These are phyloP conservation scores for Serendipita sp. DNA, from an alignment of 768 basidiomycete genomes.

Conservation along the genomic window DNA sequence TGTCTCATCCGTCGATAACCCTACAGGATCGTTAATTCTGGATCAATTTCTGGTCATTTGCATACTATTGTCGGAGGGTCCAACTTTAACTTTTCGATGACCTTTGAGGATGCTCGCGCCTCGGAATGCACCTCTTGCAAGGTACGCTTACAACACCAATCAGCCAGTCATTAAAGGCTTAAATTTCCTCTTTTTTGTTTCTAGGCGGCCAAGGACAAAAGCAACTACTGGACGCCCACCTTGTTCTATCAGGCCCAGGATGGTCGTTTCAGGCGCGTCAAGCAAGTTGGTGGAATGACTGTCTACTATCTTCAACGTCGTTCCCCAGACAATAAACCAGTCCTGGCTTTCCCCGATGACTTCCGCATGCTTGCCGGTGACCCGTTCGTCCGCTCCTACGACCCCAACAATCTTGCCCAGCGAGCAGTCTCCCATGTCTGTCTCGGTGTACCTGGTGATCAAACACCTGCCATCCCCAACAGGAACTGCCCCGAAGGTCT, in stretches of 20 bases:
- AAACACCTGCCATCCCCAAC: background rate
- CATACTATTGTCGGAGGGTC: conserved; percentile 1
- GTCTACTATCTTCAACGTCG: conserved; percentile 10
- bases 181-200: background rate
- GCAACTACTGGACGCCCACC: conserved; percentile 9
- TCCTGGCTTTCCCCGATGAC: background rate
- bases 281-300: conserved; percentile 8
- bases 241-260: conserved; percentile 10
- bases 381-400: conserved; percentile 9
- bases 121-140: conserved; percentile 8
- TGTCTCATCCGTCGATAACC: too few relatives aligned
- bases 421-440: conserved; percentile 6
- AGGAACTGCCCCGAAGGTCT: conserved; percentile 9
- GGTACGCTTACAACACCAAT: background rate
- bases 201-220: background rate
- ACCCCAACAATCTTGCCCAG: conserved; percentile 5
- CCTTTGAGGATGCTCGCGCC: background rate
- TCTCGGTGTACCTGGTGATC: background rate
- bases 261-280: conserved; percentile 6
- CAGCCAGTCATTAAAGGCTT: background rate
- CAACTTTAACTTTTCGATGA: conserved; percentile 4
- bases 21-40: conserved; percentile 8
- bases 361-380: conserved; percentile 13
- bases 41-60: conserved; percentile 4
- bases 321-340: background rate